Evolutionary conservation across 108 stramenopile genomes (phyloP).

Genomic region (Cyclotella sp.): DNA sequence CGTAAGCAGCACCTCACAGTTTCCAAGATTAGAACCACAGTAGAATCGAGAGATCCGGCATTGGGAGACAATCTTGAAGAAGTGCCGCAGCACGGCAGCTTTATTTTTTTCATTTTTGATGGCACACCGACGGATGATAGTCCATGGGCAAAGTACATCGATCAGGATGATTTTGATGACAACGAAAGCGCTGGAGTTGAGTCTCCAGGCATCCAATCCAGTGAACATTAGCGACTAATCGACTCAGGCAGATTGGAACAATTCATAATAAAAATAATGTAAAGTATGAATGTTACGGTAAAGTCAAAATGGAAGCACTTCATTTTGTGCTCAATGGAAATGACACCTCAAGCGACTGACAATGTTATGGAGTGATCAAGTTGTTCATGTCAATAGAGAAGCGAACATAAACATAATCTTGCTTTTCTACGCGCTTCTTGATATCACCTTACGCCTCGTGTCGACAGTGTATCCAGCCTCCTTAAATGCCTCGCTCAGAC

Average conservation of each 20-base stretch:
- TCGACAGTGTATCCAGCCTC: conserved; percentile 86
- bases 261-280: too few species aligned
- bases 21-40: conserved; percentile 6
- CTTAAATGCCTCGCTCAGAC: conserved; percentile 62
- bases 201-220: not conserved
- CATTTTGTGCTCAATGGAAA: too few species aligned
- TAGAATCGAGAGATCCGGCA: not conserved
- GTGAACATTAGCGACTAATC: too few species aligned
- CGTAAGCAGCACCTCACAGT: conserved; percentile 3
- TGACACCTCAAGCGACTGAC: too few species aligned
- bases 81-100: not conserved
- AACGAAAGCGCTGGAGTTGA: not conserved
- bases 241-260: too few species aligned
- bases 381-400: not conserved
- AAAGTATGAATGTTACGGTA: too few species aligned
- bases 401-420: not conserved
- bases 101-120: conserved; percentile 16
- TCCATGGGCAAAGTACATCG: conserved; percentile 14
- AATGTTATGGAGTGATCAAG: too few species aligned
- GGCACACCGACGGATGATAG: conserved; percentile 9
- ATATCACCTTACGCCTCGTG: conserved; percentile 63
- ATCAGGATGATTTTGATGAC: conserved; percentile 4
- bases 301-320: too few species aligned
- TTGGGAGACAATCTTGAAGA: not conserved
- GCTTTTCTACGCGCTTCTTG: conserved; percentile 15